Conservation (phyloP, 257 asterid genomes). For the Forsythia viridissima region DNA sequence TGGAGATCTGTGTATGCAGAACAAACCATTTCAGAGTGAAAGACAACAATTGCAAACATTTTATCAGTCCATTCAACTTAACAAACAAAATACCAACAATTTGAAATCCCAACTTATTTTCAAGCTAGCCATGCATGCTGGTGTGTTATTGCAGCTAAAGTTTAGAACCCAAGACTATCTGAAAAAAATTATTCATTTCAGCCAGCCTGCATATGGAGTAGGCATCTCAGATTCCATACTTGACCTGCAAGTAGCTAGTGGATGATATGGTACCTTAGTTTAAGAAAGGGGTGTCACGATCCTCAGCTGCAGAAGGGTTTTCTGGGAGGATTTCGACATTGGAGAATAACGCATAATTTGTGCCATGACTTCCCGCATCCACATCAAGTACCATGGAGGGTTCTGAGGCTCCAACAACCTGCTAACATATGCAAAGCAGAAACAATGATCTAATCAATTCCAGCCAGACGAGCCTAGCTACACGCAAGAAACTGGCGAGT, state of each 20-base stretch:
- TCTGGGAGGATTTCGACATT: constrained; percentile 36
- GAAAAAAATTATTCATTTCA: neutral
- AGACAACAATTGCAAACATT: constrained; percentile 13
- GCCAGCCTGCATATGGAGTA: constrained; percentile 11
- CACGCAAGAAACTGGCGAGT: constrained; percentile 4
- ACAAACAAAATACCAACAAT: neutral
- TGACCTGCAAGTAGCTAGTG: constrained; percentile 11
- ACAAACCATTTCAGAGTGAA: neutral
- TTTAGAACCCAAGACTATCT: neutral
- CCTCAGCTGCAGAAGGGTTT: constrained; percentile 40
- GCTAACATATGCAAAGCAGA: constrained; percentile 24
- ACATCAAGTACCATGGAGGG: constrained; percentile 31
- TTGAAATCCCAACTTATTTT: no score
- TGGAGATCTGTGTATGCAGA: neutral
- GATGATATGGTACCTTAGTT: constrained; percentile 47
- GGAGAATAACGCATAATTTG: constrained; percentile 28
- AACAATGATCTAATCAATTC: constrained; percentile 15
- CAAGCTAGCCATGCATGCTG: constrained; percentile 2
- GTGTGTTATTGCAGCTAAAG: neutral
- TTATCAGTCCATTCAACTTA: constrained; percentile 21
- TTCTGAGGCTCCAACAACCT: constrained; percentile 45
- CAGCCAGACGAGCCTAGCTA: neutral
- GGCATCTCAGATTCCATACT: constrained; percentile 13
- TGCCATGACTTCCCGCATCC: constrained; percentile 35
- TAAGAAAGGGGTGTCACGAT: constrained; percentile 31